Evolutionary conservation across 768 basidiomycete species (phyloP), one percentile per base, ranked within the genome.

Genomic region (Boletus rubroflammeus): DNA sequence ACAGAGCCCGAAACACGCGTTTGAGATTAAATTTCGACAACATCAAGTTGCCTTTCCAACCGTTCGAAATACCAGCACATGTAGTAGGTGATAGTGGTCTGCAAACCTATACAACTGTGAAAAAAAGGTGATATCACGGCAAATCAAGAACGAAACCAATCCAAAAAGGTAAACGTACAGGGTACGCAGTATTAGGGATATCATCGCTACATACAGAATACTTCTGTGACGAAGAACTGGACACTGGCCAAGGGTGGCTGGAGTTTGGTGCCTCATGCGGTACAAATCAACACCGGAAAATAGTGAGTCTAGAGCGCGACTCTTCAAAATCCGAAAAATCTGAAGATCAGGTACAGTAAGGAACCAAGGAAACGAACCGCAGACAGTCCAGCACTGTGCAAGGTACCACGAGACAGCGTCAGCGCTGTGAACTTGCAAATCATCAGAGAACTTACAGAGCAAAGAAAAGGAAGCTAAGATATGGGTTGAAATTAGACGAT

Each of bases 321-420:
- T 31, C 14, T 48, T 77, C 74, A 87, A 55, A 75, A 71, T 36
- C 89, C 88, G 60, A 86, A 76, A 44, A 91, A 74, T 61, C 87
- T 81, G 69, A 94, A 80, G 52, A 93, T 62, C 51, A 95, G 80
- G 70, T 93, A 95, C 42, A 92, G 61, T 47, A 84, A 66, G 15
- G 90, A 92, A 21, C 92, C 91, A 34, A 80, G 55, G 74, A 95
- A 94, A 36, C 93, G 85, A 62, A 94, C 72, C 34, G 84, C 85
- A 43, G 88, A 90, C 51, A 96, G 75, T 45, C 83, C 88, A 66
- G 92, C 89, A 57, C 87, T 90, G 62, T 25, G 36, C 8, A 38
- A 55, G 29, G 41, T 38, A 26, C 10, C 35, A 31, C 14, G 34
- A 46, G 26, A 5, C 36, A 14, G 9, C 11, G 36, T 66, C 40